phyloP scores from a whole-genome alignment of 176 grass and related monocot species.

The Elymus sibiricus region DNA sequence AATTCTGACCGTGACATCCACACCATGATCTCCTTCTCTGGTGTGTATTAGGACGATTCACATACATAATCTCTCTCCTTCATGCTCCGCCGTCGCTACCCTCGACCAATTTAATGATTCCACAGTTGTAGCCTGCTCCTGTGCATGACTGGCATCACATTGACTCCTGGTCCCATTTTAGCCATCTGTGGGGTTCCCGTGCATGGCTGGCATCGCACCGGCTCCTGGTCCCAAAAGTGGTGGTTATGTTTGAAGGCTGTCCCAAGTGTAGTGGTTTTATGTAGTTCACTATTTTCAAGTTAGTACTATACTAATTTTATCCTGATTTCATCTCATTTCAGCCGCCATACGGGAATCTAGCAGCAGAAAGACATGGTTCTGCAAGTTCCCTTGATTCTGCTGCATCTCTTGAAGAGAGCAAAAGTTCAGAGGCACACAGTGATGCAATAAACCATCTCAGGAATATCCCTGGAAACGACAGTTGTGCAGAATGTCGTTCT shows the following conservation, averaged over 20 bases:
- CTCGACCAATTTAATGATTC: neutral
- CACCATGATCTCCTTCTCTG: neutral
- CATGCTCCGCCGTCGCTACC: neutral
- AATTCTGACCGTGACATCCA: neutral
- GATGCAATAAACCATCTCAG: conserved; percentile 58
- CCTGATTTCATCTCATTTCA: conserved; percentile 45
- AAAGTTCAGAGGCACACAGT: conserved; percentile 50
- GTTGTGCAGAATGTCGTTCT: conserved; percentile 84
- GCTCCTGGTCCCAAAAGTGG: neutral
- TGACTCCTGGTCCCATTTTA: neutral
- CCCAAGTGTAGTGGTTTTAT: neutral
- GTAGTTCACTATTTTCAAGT: neutral
- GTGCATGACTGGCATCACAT: neutral
- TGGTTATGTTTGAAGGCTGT: neutral
- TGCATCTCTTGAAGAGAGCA: conserved; percentile 41
- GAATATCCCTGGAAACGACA: conserved; percentile 87
- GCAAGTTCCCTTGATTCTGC: conserved; percentile 36
- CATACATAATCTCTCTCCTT: neutral
- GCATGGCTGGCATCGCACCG: neutral
- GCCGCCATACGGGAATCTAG: conserved; percentile 41
- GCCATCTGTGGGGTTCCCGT: neutral
- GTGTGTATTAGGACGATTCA: neutral
- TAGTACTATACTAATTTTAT: neutral
- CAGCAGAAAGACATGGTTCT: conserved; percentile 33
- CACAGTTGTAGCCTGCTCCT: neutral